Evolutionary conservation across 1,284 basidiomycete species (phyloP).

Genomic region (Vanrija sp.): DNA sequence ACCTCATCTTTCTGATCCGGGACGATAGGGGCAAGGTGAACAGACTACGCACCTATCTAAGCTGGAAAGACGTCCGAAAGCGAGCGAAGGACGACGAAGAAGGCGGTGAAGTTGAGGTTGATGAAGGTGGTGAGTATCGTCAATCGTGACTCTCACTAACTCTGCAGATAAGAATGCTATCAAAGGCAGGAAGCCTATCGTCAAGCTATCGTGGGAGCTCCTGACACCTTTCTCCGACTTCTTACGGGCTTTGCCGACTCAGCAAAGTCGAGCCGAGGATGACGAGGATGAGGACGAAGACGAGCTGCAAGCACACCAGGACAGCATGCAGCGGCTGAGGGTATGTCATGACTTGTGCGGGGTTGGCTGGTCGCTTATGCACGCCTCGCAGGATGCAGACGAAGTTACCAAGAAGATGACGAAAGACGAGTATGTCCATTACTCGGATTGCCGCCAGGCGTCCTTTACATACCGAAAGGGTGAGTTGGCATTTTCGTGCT

Average conservation of each 20-base stretch:
- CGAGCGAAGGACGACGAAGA: conserved; percentile 77
- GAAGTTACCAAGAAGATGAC: conserved; percentile 95
- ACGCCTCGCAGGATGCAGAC: conserved; percentile 73
- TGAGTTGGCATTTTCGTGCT: conserved; percentile 35
- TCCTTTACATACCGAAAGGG: conserved; percentile 96
- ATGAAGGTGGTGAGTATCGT: conserved; percentile 26
- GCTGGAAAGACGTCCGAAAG: conserved; percentile 96
- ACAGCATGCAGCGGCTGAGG: conserved; percentile 79
- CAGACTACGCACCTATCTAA: conserved; percentile 86
- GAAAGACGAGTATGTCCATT: conserved; percentile 93
- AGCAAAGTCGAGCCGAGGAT: conserved; percentile 54
- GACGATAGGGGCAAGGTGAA: conserved; percentile 94
- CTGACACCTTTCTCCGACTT: conserved; percentile 86
- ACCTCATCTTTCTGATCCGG: conserved; percentile 93
- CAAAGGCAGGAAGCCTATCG: conserved; percentile 87
- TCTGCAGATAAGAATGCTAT: conserved; percentile 67
- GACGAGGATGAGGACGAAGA: conserved; percentile 94
- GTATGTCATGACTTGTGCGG: conserved; percentile 46
- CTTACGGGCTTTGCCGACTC: conserved; percentile 52
- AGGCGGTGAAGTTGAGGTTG: conserved; percentile 66
- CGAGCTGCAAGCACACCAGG: conserved; percentile 92
- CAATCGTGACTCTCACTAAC: neutral
- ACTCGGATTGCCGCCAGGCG: conserved; percentile 94
- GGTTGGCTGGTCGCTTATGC: neutral
- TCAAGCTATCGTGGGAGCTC: conserved; percentile 95